Percentiles rank a stretch among this genome's conserved stretches.
Conservation (phyloP, 768 basidiomycete genomes). For the Russula dissimulans region DNA sequence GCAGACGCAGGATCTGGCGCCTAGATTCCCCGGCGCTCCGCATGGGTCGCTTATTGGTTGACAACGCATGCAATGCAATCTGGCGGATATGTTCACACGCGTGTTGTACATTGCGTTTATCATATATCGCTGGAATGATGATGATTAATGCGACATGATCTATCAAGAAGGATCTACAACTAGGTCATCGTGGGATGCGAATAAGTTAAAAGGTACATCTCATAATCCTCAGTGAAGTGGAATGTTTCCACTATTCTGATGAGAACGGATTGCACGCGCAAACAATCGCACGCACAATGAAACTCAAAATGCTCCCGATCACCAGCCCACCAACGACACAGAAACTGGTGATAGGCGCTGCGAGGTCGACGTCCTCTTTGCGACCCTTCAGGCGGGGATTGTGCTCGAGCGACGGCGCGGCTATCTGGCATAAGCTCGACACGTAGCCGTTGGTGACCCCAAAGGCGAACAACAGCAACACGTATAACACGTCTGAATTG, state of each 20-base stretch:
- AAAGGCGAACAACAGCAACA: slow-evolving; percentile 62
- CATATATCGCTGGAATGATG: background rate
- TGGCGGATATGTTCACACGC: background rate
- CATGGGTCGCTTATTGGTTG: background rate
- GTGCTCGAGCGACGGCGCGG: slow-evolving; percentile 71
- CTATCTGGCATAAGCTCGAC: slow-evolving; percentile 70
- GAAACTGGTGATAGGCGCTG: slow-evolving; percentile 75
- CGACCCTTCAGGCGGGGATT: slow-evolving; percentile 63
- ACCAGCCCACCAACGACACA: slow-evolving; percentile 69
- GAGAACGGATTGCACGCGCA: slow-evolving; percentile 71
- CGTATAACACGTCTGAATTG: slow-evolving; percentile 68
- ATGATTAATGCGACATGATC: background rate
- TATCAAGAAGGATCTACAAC: background rate
- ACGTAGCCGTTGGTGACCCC: slow-evolving; percentile 80
- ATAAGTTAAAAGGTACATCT: background rate
- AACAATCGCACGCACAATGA: slow-evolving; percentile 60
- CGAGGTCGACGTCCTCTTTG: slow-evolving; percentile 73
- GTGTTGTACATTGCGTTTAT: background rate
- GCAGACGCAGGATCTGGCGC: slow-evolving; percentile 61
- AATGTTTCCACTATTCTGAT: background rate
- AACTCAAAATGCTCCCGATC: slow-evolving; percentile 70
- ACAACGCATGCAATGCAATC: background rate
- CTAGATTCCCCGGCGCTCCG: slow-evolving; percentile 53
- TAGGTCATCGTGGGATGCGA: background rate
- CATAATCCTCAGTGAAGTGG: background rate